Conservation (phyloP, 2,329 filamentous ascomycete genomes). For the Colletotrichum sp. region DNA sequence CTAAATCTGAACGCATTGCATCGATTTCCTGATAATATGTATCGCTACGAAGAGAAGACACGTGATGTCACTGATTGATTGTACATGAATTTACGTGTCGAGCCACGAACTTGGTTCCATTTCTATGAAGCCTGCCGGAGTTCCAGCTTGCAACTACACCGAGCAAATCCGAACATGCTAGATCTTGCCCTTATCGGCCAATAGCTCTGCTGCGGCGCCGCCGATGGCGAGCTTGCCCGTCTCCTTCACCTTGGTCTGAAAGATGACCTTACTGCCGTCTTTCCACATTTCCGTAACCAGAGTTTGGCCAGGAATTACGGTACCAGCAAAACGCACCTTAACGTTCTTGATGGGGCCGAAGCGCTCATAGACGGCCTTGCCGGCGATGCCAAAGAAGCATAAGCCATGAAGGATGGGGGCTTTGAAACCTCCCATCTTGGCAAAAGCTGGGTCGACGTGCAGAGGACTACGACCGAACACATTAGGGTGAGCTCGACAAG, state of each 20-base stretch:
- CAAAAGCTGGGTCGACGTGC: constrained; percentile 93
- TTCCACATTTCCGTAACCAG: constrained; percentile 95
- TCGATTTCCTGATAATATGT: background rate
- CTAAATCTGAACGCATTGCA: background rate
- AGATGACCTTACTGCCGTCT: constrained; percentile 78
- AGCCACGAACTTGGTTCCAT: background rate
- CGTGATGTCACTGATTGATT: background rate
- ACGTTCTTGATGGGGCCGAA: constrained; percentile 88
- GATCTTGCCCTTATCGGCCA: constrained; percentile 40
- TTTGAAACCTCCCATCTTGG: constrained; percentile 95
- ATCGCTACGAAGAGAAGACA: background rate
- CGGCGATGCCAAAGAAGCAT: constrained; percentile 90
- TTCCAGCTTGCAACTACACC: background rate
- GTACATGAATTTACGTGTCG: background rate
- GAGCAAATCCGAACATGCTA: background rate
- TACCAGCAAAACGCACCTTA: constrained; percentile 89
- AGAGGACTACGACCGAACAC: constrained; percentile 64
- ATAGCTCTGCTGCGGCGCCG: constrained; percentile 79
- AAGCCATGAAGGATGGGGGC: constrained; percentile 95
- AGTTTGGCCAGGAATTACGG: constrained; percentile 87
- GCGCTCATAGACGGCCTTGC: constrained; percentile 85
- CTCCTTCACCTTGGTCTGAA: constrained; percentile 90
- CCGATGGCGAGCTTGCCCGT: constrained; percentile 89
- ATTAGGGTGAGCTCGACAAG: background rate
- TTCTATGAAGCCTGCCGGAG: background rate